Base-by-base conservation (phyloP, 2,329 filamentous ascomycete species). In the Hortaea werneckii region DNA sequence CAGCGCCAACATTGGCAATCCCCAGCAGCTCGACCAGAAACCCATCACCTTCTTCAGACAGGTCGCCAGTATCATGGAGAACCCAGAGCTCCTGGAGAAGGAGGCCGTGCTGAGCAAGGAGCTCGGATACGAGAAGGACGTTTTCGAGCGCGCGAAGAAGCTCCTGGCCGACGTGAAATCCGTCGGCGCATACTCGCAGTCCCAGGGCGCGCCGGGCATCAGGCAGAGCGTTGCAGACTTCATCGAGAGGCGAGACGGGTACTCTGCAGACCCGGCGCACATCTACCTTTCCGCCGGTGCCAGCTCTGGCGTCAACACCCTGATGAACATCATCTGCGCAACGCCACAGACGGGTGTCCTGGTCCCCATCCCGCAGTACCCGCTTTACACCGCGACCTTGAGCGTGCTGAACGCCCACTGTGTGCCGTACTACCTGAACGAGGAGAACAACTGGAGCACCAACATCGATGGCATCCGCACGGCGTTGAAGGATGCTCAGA, bases 1-100 rank as follows among this genome's bases (percentile, higher is more conserved):
- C 71, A 89, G 86, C 52, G 92, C 92, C 69, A 98, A 98, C 72
- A 98, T 98, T 62, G 92, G 92, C 63, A 98, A 98, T 74, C 92
- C 92, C 4, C 92, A 98, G 70, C 92, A 98, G 71, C 80, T 98
- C 52, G 92, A 95, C 71, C 92, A 98, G 77, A 94, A 96, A 76
- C 92, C 92, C 61, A 90, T 98, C 61, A 98, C 92, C 57, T 98
- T 95, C 76, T 95, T 98, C 80, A 83, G 92, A 58, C 90, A 98
- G 72, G 92, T 98, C 28, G 78, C 92, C 60, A 94, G 87, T 69
- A 68, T 98, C 51, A 70, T 96, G 48, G 92, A 98, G 75, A 89
- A 96, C 73, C 92, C 92, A 1, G 66, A 74, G 47, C 74, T 98
- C 30, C 75, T 98, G 49, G 77, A 95, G 62, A 82, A 94, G 58